phyloP scores from a whole-genome alignment of 345 rosid genomes.

The Bruguiera gymnorhiza region DNA sequence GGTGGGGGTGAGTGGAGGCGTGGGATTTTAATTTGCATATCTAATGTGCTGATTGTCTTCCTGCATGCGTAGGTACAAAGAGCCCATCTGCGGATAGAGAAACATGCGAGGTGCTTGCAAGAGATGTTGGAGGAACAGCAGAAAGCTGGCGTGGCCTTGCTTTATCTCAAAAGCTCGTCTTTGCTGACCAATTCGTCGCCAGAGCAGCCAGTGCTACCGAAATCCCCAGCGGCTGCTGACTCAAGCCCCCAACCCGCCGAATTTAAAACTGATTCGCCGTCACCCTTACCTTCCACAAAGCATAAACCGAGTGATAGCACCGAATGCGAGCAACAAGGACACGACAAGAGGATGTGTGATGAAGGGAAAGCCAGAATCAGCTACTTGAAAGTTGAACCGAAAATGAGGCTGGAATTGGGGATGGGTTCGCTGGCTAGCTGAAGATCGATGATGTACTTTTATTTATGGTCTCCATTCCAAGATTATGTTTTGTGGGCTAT shows the following conservation, averaged over 20 bases:
- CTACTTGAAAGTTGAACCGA: too few species aligned
- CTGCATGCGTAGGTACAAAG: constrained; percentile 52
- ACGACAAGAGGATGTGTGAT: constrained; percentile 38
- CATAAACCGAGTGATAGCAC: constrained; percentile 28
- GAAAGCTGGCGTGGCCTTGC: constrained; percentile 50
- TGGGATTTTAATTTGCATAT: too few species aligned
- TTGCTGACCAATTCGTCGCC: constrained; percentile 27
- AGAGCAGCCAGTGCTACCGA: constrained; percentile 23
- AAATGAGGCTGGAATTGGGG: too few species aligned
- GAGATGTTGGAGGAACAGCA: constrained; percentile 78
- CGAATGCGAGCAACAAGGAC: constrained; percentile 26
- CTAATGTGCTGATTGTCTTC: too few species aligned
- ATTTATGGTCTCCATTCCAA: too few species aligned
- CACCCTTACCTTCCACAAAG: constrained; percentile 28
- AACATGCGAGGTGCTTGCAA: constrained; percentile 78
- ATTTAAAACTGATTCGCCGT: constrained; percentile 33
- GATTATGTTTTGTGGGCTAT: too few species aligned
- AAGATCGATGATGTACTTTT: too few species aligned
- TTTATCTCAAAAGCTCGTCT: constrained; percentile 38
- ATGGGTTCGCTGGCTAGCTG: too few species aligned
- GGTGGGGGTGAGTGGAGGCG: too few species aligned
- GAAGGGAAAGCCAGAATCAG: constrained; percentile 20
- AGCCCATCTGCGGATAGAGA: constrained; percentile 73
- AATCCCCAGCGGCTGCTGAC: constrained; percentile 25
- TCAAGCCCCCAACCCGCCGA: constrained; percentile 18